Base-by-base conservation (phyloP, 1,284 basidiomycete species). In the Marasmius tenuissimus region DNA sequence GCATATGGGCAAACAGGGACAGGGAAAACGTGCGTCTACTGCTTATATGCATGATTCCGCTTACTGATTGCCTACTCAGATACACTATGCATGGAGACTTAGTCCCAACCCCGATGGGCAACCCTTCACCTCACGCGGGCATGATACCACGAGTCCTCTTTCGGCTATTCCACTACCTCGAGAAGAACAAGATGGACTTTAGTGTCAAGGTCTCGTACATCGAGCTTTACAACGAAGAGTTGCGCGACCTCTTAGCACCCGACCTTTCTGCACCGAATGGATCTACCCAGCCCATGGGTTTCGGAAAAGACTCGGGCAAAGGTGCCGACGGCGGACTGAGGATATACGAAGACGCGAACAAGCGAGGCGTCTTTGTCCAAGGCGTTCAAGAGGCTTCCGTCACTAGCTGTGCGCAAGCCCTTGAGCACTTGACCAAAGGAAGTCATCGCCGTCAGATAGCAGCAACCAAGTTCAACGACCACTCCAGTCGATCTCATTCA, bases 1-100 rank as follows among this genome's bases (percentile, higher is more conserved):
- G 97, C 97, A 2, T 99, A 99, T 72, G 97, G 97, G 3, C 97
- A 99, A 75, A 99, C 97, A 0, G 97, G 97, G 5, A 98, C 97
- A 0, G 97, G 97, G 16, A 99, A 99, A 80, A 99, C 97, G 91
- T 51, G 92, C 81, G n/a, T 14, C n/a, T 22, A 12, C 20, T 16
- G 11, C 35, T 53, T 38, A n/a, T 62, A 63, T 60, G 20, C 34
- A 8, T 22, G 9, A n/a, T 59, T n/a, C 33, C 27, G 50, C 58
- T 34, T 62, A 65, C 35, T 68, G 49, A 56, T 39, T 57, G 58
- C 56, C 50, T 34, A 34, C 55, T 48, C 69, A 97, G 94, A 51
- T 91, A 94, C 70, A 97, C 96, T 3, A 97, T 97, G 96, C 93
- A 96, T 75, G 96, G 96, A 33, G 93, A 97, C 72, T 79, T 97